Evolutionary conservation across 2,329 filamentous ascomycete species (phyloP), one percentile per base, ranked within the genome.

Genomic region (Plectosphaerella sp.): DNA sequence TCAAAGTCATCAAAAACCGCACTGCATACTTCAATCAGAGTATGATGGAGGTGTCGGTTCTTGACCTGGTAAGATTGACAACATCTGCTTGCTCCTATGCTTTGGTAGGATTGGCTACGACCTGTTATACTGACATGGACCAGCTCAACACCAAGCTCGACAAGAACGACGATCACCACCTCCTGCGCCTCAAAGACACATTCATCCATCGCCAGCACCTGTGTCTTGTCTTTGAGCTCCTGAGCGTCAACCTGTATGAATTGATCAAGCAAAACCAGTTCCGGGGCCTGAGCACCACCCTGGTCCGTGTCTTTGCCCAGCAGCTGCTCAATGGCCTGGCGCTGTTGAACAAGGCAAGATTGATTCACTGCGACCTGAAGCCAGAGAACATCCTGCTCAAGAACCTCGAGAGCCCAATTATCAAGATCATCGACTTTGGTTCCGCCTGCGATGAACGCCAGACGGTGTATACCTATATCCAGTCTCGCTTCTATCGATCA

Each of bases 221-320:
- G 54, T 99, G 94, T 67, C 76, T 99, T 55, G 93, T 97, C 24
- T 97, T 97, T 65, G 94, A 99, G 72, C 78, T 99, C 50, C 79
- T 99, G 52, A 97, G 93, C 62, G 94, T 99, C 68, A 99, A 99
- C 67, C 72, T 99, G 57, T 99, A 99, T 72, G 94, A 99, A 72
- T 78, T 99, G 57, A 99, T 99, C 75, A 99, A 99, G 75, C 94
- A 99, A 71, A 99, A 99, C 67, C 94, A 99, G 67, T 99, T 99
- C 80, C 87, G 94, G 60, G 94, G 94, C 51, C 76, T 99, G 58
- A 97, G 94, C 73, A 99, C 94, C 20, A 99, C 94, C 1, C 80
- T 99, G 47, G 94, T 99, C 45, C 88, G 94, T 53, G 94, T 99
- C 18, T 99, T 99, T 71, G 94, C 94, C 12, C 94, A 99, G 69